Percentiles rank a stretch among this genome's conserved stretches.
These are phyloP conservation scores for Dalbergia oliveri DNA, from an alignment of 306 rosid species.

Conservation along the genomic window DNA sequence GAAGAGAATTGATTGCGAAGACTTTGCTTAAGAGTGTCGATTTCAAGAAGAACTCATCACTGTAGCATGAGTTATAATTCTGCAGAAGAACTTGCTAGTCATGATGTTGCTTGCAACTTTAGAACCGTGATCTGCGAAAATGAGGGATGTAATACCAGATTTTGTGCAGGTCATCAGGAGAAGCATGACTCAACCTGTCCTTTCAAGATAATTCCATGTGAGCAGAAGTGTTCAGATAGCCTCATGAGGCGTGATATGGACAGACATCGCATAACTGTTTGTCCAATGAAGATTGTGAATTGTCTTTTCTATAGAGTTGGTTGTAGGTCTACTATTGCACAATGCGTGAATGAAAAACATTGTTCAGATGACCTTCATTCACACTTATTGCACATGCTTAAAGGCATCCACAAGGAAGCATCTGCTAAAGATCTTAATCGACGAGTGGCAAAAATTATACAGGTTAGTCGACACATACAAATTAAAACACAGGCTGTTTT, in stretches of 20 bases:
- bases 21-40: constrained; percentile 75
- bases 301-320: constrained; percentile 85
- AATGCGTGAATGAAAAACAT: constrained; percentile 68
- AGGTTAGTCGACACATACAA: constrained; percentile 55
- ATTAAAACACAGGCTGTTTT: background rate
- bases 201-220: constrained; percentile 83
- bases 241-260: constrained; percentile 92
- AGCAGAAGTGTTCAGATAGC: constrained; percentile 69
- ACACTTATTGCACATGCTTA: constrained; percentile 70
- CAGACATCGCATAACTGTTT: constrained; percentile 83
- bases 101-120: constrained; percentile 61
- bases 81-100: constrained; percentile 62
- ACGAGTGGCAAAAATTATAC: constrained; percentile 63
- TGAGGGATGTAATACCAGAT: constrained; percentile 68
- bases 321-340: constrained; percentile 68
- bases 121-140: constrained; percentile 60
- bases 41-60: constrained; percentile 65
- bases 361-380: constrained; percentile 59
- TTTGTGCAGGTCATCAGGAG: constrained; percentile 62
- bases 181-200: constrained; percentile 79
- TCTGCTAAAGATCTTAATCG: constrained; percentile 62
- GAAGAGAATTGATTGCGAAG: constrained; percentile 61
- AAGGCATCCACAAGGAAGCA: constrained; percentile 65
- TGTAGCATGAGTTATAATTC: constrained; percentile 62
- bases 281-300: constrained; percentile 88